phyloP scores from a whole-genome alignment of 116 monocot species.

The Posidonia oceanica region DNA sequence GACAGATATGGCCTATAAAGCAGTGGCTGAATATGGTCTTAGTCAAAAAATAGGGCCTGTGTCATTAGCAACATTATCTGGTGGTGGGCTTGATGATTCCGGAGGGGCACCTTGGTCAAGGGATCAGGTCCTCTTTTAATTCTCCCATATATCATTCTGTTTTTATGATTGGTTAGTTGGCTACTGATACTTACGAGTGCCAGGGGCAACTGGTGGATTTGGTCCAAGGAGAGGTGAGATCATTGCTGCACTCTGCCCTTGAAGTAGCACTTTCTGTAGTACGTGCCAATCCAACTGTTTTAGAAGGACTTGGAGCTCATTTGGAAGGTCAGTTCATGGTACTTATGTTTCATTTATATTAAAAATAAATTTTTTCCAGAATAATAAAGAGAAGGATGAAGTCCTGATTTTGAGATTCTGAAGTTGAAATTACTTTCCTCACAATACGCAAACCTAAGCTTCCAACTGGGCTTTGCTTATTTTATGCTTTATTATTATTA shows the following conservation, averaged over 20 bases:
- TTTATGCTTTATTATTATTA: neutral
- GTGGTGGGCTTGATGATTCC: constrained; percentile 93
- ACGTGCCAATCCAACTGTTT: constrained; percentile 83
- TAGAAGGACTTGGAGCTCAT: constrained; percentile 93
- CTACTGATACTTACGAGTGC: neutral
- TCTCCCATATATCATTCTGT: neutral
- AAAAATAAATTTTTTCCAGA: neutral
- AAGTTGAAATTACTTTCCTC: neutral
- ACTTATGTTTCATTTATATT: neutral
- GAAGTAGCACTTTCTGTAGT: constrained; percentile 89
- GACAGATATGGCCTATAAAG: constrained; percentile 99
- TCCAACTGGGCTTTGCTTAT: neutral
- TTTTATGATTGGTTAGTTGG: neutral
- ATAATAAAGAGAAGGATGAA: neutral
- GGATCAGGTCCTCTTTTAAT: constrained; percentile 61
- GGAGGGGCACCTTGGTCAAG: constrained; percentile 70
- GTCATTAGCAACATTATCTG: constrained; percentile 73
- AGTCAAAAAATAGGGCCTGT: constrained; percentile 77
- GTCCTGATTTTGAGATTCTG: neutral
- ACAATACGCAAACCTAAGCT: neutral
- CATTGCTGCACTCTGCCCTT: constrained; percentile 82
- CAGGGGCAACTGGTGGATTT: constrained; percentile 94
- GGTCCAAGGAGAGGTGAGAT: constrained; percentile 84
- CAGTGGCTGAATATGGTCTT: constrained; percentile 97
- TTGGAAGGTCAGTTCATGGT: constrained; percentile 58